Base-by-base conservation (phyloP, 2,329 filamentous ascomycete species). In the Sclerotinia glacialis region DNA sequence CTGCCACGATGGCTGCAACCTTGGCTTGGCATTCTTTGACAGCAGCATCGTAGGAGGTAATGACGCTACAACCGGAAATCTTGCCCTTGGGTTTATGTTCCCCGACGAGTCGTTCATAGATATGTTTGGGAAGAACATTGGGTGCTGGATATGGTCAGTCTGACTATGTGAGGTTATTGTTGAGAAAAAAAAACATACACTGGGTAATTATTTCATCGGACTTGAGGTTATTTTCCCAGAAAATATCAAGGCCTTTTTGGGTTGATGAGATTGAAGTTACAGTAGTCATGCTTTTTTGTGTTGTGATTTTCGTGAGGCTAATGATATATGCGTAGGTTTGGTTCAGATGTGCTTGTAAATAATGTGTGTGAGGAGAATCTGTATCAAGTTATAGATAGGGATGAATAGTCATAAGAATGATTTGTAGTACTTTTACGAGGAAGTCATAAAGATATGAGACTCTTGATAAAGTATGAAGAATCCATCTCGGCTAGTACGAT, bases 21-120 rank as follows among this genome's bases (percentile, higher is more conserved):
- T 82, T 89, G 67, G 83, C 84, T 59, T 80, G 81, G 77, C 91
- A 94, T 67, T 89, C 84, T 18, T 83, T 83, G 1, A 83, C 85
- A 0, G 90, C 90, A 70, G 90, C 85, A 55, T 91, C 85, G 74
- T 91, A 93, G 0, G 88, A 91, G 18, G 84, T 83, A 53, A 85
- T 80, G 14, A 56, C 61, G 40, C 40, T 58, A 42, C 34, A 50
- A 5, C 67, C 60, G 18, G 18, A 56, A 2, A 67, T 11, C 3
- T 6, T 12, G 9, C 47, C 49, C 18, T 54, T 47, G 3, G 61
- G 26, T 6, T 26, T n/a, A 9, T 18, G 21, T 46, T 60, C 47
- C 18, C 53, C 37, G 11, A 60, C 28, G 9, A 64, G 31, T 23
- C 62, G 31, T 2, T 26, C 47, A n/a, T 46, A 67, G 5, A 60